Evolutionary conservation across 768 basidiomycete genomes (phyloP), one percentile per base, ranked within the genome.

Genomic region (Pulveroboletus frians): DNA sequence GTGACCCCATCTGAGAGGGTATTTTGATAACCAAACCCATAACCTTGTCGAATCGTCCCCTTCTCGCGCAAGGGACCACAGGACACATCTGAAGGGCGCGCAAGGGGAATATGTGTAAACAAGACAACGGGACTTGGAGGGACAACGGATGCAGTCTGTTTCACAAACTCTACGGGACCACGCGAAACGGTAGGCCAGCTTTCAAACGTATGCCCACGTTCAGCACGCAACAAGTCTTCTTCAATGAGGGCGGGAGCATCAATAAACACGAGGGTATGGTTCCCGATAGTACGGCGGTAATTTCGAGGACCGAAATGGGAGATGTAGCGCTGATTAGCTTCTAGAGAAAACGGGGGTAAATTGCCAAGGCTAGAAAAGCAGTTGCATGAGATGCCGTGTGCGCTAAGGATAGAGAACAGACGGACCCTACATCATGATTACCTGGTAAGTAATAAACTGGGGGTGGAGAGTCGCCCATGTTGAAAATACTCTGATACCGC

Each of bases 51-150:
- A 60, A 96, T 86, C 13, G 75, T 76, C 2, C 86, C 84, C 32
- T 72, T 75, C 67, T 96, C 92, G 39, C 92, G 79, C 18, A 81
- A 64, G 1, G 84, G 83, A 10, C 94, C 93, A 63, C 94, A 97
- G 17, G 70, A 59, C 3, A 83, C 75, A 6, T 75, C 76, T 35
- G 81, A 79, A 3, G 84, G 79, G 36, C 94, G 76, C 37, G 79
- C 79, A 9, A 97, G 78, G n/a, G 94, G 94, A 41, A 97, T 91
- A 63, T 97, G 94, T 3, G 80, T 85, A 50, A 96, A 79, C 26
- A 95, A 71, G 18, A 94, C 71, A n/a, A 78, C 66, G 0, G 87
- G 84, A 31, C 75, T 68, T 17, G 48, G 55, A 47, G 66, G 56
- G 15, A 36, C 48, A 15, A 32, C 14, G 5, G 56, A 59, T 9